Evolutionary conservation across 2,329 filamentous ascomycete species (phyloP), one percentile per base, ranked within the genome.

Genomic region (Beauveria varroae): DNA sequence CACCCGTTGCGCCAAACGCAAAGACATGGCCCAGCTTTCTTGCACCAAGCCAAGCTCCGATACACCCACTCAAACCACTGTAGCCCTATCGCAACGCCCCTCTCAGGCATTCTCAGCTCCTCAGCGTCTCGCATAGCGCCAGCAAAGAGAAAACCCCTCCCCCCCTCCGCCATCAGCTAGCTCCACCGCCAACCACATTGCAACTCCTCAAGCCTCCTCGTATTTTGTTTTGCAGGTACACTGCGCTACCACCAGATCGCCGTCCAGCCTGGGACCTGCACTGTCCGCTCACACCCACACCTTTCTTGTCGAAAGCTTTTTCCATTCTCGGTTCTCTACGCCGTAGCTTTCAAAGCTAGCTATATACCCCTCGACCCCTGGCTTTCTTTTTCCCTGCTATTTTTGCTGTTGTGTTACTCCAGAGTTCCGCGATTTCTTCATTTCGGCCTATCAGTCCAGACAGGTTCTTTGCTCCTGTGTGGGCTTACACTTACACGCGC

Each of bases 131-230:
- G 18, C 46, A 57, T 57, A n/a, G 20, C 54, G 40, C 49, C 57
- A 52, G 49, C 57, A 53, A 50, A 46, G 16, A 52, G 24, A 30
- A 44, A 26, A 37, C n/a, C 40, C 22, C 34, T 37, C 34, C 34
- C 12, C 34, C 34, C 34, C 34, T 37, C 57, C 47, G 37, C 57
- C 37, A 52, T 53, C 57, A 53, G 46, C 46, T 16, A 44, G 49
- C 47, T 60, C 57, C 57, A 60, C 57, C 53, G 40, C 57, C 57
- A 62, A 62, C 61, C 61, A 56, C 61, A 51, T 37, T 16, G 34
- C 34, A 37, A 37, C 24, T 34, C 60, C 57, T 41, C 55, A 55
- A 59, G 62, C 62, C 55, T 62, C 62, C 55, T 63, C 59, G 60
- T 62, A 62, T 62, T 63, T 55, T 40, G 22, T 55, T 62, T 60